A percentile compares a stretch with the other conserved stretches of the same genome.
These are phyloP conservation scores for Trichoderma virens DNA, from an alignment of 495 filamentous ascomycete species.

Conservation along the genomic window DNA sequence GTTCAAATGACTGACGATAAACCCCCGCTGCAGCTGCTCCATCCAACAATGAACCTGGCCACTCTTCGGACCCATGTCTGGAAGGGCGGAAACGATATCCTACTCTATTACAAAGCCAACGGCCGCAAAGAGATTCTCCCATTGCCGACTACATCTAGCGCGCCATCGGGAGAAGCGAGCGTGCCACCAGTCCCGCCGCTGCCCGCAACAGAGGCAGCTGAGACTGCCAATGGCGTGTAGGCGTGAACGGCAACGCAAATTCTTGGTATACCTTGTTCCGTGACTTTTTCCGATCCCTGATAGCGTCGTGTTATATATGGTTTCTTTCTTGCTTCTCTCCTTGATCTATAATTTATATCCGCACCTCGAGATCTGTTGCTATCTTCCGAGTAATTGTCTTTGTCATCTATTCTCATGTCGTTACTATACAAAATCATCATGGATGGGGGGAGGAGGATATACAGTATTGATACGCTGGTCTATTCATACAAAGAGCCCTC, in stretches of 20 bases:
- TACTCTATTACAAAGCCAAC: constrained; percentile 86
- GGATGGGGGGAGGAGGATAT: neutral
- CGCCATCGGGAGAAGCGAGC: constrained; percentile 18
- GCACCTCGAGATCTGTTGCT: neutral
- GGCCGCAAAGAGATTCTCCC: constrained; percentile 56
- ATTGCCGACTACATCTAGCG: constrained; percentile 11
- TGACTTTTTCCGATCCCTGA: neutral
- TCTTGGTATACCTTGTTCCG: neutral
- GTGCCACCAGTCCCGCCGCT: constrained; percentile 13
- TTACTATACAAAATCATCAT: neutral
- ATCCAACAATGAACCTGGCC: constrained; percentile 75
- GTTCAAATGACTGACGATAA: neutral
- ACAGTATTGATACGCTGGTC: neutral
- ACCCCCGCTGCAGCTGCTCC: constrained; percentile 32
- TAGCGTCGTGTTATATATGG: neutral
- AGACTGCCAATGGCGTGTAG: neutral
- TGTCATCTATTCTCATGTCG: neutral
- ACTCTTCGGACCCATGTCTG: constrained; percentile 86
- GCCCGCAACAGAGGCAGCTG: neutral
- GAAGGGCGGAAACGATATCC: constrained; percentile 83
- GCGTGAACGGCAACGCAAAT: neutral
- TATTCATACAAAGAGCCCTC: constrained; percentile 5
- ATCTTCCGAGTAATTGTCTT: neutral
- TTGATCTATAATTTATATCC: neutral
- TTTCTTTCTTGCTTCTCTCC: neutral